These are phyloP conservation scores for Pilasporangium apinafurcum DNA, from an alignment of 352 stramenopile genomes.

Conservation along the genomic window DNA sequence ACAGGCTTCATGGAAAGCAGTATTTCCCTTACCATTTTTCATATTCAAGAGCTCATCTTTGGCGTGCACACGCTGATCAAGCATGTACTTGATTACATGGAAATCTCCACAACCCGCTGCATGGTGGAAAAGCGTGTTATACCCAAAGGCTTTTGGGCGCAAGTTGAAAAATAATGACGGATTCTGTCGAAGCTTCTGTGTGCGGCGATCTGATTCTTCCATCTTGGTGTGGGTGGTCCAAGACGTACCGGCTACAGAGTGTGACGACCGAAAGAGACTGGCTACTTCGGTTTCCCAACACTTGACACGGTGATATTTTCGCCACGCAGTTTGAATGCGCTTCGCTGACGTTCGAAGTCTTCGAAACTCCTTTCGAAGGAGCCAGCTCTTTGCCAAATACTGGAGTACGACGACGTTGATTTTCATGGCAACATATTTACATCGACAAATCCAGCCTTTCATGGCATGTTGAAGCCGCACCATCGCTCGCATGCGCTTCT, in stretches of 20 bases:
- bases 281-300: constrained; percentile 40
- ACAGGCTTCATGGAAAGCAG: constrained; percentile 67
- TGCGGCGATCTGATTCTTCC: constrained; percentile 62
- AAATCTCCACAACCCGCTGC: constrained; percentile 58
- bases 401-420: constrained; percentile 26
- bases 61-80: constrained; percentile 14
- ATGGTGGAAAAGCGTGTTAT: constrained; percentile 73
- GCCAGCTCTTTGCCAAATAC: constrained; percentile 47
- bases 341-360: constrained; percentile 14
- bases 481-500: constrained; percentile 21
- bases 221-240: constrained; percentile 54
- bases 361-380: constrained; percentile 37
- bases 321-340: constrained; percentile 38
- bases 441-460: constrained; percentile 37
- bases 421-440: constrained; percentile 29
- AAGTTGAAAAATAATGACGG: constrained; percentile 46
- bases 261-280: constrained; percentile 30
- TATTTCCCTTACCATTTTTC: constrained; percentile 49
- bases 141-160: constrained; percentile 38
- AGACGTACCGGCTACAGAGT: constrained; percentile 6
- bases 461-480: constrained; percentile 38
- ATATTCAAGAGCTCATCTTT: constrained; percentile 25
- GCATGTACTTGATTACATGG: constrained; percentile 75
- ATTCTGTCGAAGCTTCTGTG: constrained; percentile 37
- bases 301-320: constrained; percentile 21